Percentiles rank a stretch among this genome's conserved stretches.
Conservation (phyloP, 768 basidiomycete species). For the Russula compacta region DNA sequence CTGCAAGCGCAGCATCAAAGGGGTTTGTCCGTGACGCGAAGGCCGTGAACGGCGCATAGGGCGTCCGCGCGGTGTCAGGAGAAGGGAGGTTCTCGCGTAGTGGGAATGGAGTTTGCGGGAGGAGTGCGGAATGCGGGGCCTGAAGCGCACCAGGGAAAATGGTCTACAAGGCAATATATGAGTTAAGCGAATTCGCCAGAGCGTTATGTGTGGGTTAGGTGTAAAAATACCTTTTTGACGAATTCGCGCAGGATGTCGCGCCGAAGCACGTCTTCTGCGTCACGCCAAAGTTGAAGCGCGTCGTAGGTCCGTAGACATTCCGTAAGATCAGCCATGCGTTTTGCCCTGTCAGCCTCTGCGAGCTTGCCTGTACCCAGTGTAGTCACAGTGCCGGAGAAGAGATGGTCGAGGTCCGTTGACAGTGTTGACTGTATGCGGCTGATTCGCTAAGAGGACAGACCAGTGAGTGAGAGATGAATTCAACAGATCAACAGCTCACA, state of each 20-base stretch:
- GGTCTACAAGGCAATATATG: constrained; percentile 37
- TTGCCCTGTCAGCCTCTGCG: constrained; percentile 57
- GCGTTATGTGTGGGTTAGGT: not conserved
- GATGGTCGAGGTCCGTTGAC: constrained; percentile 75
- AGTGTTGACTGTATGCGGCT: constrained; percentile 77
- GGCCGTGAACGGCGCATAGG: constrained; percentile 45
- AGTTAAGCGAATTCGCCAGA: not conserved
- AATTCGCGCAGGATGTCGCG: constrained; percentile 65
- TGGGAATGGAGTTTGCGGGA: constrained; percentile 68
- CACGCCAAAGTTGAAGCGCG: constrained; percentile 67
- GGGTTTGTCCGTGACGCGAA: constrained; percentile 36
- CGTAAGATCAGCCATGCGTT: constrained; percentile 53
- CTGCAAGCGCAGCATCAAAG: constrained; percentile 28
- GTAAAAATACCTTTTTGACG: constrained; percentile 58
- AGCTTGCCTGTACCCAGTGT: constrained; percentile 41
- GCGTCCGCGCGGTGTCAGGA: constrained; percentile 43
- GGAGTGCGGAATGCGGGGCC: constrained; percentile 61
- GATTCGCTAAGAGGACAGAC: constrained; percentile 46
- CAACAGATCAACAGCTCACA: constrained; percentile 24
- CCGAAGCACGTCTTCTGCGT: constrained; percentile 82
- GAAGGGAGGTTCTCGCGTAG: constrained; percentile 13
- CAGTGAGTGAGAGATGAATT: constrained; percentile 12
- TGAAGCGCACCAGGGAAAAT: constrained; percentile 63
- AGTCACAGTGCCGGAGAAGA: constrained; percentile 58
- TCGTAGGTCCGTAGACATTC: constrained; percentile 81